phyloP scores from a whole-genome alignment of 805 yeast species.

The Schwanniomyces vanrijiae region DNA sequence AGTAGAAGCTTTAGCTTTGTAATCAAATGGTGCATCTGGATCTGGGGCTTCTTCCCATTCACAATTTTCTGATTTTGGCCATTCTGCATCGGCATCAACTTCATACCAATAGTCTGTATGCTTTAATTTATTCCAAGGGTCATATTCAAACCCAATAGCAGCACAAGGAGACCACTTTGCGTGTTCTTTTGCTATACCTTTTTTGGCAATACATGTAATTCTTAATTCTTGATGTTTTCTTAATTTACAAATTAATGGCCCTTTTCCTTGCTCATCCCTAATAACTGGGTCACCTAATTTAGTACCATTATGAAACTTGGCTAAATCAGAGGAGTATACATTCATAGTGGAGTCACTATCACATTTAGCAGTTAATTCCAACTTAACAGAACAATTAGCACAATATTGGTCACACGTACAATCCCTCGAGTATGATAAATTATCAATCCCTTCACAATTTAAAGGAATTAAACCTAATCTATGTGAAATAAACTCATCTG shows the following conservation, averaged over 20 bases:
- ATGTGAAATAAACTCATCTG: constrained; percentile 96
- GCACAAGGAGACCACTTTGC: constrained; percentile 98
- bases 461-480: constrained; percentile 91
- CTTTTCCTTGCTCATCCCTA: constrained; percentile 71
- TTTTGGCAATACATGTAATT: constrained; percentile 91
- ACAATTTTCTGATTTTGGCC: constrained; percentile 89
- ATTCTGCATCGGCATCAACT: constrained; percentile 80
- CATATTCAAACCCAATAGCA: constrained; percentile 95
- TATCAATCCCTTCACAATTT: constrained; percentile 79
- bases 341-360: constrained; percentile 85
- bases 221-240: constrained; percentile 90
- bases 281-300: constrained; percentile 83
- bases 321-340: constrained; percentile 80
- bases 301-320: constrained; percentile 44
- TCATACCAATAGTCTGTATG: constrained; percentile 98
- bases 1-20: constrained; percentile 73
- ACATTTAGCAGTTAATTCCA: constrained; percentile 84
- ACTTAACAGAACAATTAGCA: constrained; percentile 87
- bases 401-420: constrained; percentile 98
- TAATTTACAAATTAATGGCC: constrained; percentile 88
- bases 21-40: constrained; percentile 84
- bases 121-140: constrained; percentile 97
- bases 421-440: constrained; percentile 84
- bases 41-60: constrained; percentile 96
- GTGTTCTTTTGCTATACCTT: constrained; percentile 96